phyloP scores from a whole-genome alignment of 2,329 filamentous ascomycete genomes.

The Aspergillus sp. region DNA sequence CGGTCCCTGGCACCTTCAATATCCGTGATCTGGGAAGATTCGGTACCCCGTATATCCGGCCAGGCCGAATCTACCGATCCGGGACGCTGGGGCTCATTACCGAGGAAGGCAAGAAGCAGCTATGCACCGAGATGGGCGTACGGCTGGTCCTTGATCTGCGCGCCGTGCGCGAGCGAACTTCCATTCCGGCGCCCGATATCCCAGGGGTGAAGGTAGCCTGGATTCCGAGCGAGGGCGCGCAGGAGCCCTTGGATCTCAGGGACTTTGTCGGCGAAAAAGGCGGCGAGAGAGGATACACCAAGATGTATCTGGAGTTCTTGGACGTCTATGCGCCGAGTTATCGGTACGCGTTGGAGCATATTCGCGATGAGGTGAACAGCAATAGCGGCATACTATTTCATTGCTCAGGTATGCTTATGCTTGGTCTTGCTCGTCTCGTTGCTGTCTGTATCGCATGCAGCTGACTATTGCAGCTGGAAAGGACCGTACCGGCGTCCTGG shows the following conservation, averaged over 20 bases:
- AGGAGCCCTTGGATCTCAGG: constrained; percentile 16
- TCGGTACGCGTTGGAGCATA: constrained; percentile 58
- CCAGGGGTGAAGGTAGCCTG: constrained; percentile 55
- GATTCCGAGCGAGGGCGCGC: constrained; percentile 52
- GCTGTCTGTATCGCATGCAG: constrained; percentile 32
- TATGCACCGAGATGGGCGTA: constrained; percentile 57
- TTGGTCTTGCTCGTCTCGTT: not conserved
- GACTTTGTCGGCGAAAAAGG: constrained; percentile 47
- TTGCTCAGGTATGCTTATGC: constrained; percentile 46
- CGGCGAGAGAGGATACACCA: constrained; percentile 64
- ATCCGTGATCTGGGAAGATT: constrained; percentile 25
- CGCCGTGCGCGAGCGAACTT: constrained; percentile 47
- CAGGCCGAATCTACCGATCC: constrained; percentile 63
- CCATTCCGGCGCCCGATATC: constrained; percentile 51
- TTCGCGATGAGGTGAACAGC: constrained; percentile 44
- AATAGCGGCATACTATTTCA: constrained; percentile 61
- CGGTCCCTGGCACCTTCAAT: constrained; percentile 26
- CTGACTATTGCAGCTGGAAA: constrained; percentile 57
- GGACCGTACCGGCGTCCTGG: constrained; percentile 72
- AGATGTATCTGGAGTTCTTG: constrained; percentile 67
- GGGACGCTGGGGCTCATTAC: constrained; percentile 64
- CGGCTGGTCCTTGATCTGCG: constrained; percentile 67
- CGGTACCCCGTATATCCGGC: constrained; percentile 40
- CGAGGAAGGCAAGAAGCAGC: constrained; percentile 51
- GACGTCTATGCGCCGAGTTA: constrained; percentile 61